These are phyloP conservation scores for Cordia subcordata DNA, from an alignment of 257 asterid species.

Conservation along the genomic window DNA sequence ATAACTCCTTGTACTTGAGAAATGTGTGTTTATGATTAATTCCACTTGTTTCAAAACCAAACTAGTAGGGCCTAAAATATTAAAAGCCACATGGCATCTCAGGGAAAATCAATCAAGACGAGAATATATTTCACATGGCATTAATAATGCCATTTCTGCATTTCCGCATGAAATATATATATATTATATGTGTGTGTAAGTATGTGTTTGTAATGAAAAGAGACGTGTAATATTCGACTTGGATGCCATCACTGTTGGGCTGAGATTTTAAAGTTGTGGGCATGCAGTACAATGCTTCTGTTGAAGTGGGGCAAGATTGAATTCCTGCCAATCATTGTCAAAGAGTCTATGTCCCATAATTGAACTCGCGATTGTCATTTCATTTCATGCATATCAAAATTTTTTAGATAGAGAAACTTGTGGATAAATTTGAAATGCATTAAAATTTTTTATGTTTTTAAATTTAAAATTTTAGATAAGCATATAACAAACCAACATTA, in stretches of 20 bases:
- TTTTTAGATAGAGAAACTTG: too few species aligned
- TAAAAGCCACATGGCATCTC: conserved; percentile 5
- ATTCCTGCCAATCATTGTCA: conserved; percentile 3
- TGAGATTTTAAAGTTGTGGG: background rate
- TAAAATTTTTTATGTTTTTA: background rate
- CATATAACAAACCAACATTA: too few species aligned
- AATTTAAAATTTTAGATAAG: too few species aligned
- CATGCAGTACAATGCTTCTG: conserved; percentile 2
- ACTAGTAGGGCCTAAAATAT: conserved; percentile 2
- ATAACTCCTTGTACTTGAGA: background rate
- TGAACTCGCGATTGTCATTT: background rate
- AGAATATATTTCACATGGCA: background rate
- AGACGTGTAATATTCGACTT: too few species aligned
- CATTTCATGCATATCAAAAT: background rate
- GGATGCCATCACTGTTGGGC: background rate
- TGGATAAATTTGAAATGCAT: too few species aligned
- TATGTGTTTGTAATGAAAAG: too few species aligned
- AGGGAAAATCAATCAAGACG: background rate
- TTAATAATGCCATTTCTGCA: background rate
- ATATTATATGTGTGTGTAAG: too few species aligned
- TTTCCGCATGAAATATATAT: too few species aligned
- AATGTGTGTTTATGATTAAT: conserved; percentile 7
- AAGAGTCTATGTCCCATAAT: conserved; percentile 8
- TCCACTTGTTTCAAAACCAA: conserved; percentile 1
- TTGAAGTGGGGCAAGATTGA: background rate